Evolutionary conservation across 2,329 filamentous ascomycete species (phyloP), one percentile per base, ranked within the genome.

Genomic region (Tolypocladium cylindrosporum): DNA sequence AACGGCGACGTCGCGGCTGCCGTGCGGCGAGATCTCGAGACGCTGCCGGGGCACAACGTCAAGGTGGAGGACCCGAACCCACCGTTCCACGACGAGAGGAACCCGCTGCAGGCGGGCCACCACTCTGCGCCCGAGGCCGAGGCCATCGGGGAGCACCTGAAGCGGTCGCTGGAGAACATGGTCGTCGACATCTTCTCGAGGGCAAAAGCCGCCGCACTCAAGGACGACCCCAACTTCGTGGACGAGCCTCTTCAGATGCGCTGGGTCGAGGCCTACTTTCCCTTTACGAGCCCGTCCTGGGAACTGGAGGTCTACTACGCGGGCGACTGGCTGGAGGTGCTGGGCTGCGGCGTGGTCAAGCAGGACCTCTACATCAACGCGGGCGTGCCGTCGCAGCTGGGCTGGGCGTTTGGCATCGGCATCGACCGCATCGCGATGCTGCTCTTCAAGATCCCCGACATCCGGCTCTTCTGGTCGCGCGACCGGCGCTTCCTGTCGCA

Each of bases 201-300:
- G 40, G 92, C 91, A 8, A 86, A 85, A 68, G 79, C 79, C 55
- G 89, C 88, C 5, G 83, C 85, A 8, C 74, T 79, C 19, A 77
- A 75, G 59, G 75, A 76, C 6, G 77, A 82, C 55, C 75, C 77
- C 6, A 66, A 75, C 57, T 78, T 75, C 62, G 70, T 76, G 24
- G 79, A 84, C 55, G 89, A 95, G 67, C 90, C 91, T 5, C 77
- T 97, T 43, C 87, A 85, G 64, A 86, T 97, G 67, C 85, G 94
- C 63, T 99, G 94, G 94, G 87, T 97, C 9, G 93, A 97, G 72
- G 91, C 94, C 1, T 97, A 94, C 74, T 99, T 99, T 75, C 94
- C 94, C 43, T 97, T 97, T 71, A 99, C 94, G 0, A 92, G 87
- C 59, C 94, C 94, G 0, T 94, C 89, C 8, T 99, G 91, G 89